Evolutionary conservation across 2,329 filamentous ascomycete species (phyloP).

Genomic region (Nectriaceae sp.): DNA sequence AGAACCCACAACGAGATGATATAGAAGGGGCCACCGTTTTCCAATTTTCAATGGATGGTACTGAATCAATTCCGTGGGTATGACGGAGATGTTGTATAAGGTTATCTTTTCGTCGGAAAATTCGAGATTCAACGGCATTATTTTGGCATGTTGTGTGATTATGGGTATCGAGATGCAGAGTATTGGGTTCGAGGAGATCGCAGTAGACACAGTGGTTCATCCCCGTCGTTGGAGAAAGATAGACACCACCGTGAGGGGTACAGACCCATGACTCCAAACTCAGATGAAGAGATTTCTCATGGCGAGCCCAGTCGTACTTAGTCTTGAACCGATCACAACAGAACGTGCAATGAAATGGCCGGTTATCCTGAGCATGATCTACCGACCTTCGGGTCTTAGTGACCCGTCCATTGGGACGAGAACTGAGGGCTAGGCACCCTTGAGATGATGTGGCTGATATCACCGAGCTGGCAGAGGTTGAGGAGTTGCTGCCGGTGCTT

Average conservation of each 20-base stretch:
- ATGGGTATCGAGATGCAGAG: conserved; percentile 26
- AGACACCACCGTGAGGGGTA: conserved; percentile 19
- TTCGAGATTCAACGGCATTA: conserved; percentile 2
- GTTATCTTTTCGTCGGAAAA: conserved; percentile 34
- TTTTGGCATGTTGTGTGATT: conserved; percentile 19
- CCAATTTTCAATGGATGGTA: conserved; percentile 41
- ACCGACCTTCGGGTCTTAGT: conserved; percentile 16
- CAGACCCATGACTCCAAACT: conserved; percentile 25
- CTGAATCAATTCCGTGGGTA: conserved; percentile 35
- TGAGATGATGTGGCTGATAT: conserved; percentile 2
- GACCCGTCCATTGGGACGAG: no score
- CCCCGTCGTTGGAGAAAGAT: conserved; percentile 20
- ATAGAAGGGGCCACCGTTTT: conserved; percentile 24
- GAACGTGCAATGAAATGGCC: conserved; percentile 22
- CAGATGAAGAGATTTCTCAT: conserved; percentile 23
- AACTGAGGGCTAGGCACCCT: conserved; percentile 12
- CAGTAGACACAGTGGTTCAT: conserved; percentile 28
- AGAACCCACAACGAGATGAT: conserved; percentile 33
- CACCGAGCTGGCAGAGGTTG: conserved; percentile 3
- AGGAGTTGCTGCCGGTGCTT: conserved; percentile 15
- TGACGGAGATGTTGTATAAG: conserved; percentile 32
- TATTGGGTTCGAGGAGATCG: conserved; percentile 18
- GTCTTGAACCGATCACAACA: conserved; percentile 27
- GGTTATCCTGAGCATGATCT: conserved; percentile 5
- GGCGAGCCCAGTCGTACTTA: conserved; percentile 26